These are phyloP conservation scores for Hanseniaspora pseudoguilliermondii DNA, from an alignment of 805 yeast species.

Conservation along the genomic window DNA sequence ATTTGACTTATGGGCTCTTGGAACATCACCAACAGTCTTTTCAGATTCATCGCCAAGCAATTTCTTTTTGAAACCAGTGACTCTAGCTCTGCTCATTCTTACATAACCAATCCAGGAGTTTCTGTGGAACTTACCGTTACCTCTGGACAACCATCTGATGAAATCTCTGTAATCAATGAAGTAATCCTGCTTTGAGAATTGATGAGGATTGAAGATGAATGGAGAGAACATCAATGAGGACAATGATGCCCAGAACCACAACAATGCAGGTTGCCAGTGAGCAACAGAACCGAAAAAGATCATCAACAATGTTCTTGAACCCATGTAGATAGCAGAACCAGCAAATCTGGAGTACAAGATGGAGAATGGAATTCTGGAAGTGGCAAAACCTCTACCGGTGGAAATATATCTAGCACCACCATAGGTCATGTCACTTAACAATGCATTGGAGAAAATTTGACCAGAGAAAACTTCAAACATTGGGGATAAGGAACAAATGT, in stretches of 20 bases:
- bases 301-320: slow-evolving; percentile 65
- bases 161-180: slow-evolving; percentile 92
- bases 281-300: slow-evolving; percentile 60
- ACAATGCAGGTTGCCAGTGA: slow-evolving; percentile 82
- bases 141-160: slow-evolving; percentile 83
- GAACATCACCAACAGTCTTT: slow-evolving; percentile 70
- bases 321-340: slow-evolving; percentile 71
- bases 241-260: slow-evolving; percentile 95
- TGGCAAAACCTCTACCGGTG: slow-evolving; percentile 79
- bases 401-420: slow-evolving; percentile 84
- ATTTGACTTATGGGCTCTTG: slow-evolving; percentile 71
- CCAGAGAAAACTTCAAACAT: slow-evolving; percentile 75
- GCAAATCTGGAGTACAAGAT: slow-evolving; percentile 67
- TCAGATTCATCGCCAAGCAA: slow-evolving; percentile 66
- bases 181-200: slow-evolving; percentile 91
- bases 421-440: slow-evolving; percentile 56
- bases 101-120: slow-evolving; percentile 81
- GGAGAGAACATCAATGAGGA: slow-evolving; percentile 84
- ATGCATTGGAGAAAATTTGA: slow-evolving; percentile 61
- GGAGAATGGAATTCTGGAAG: slow-evolving; percentile 65
- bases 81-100: slow-evolving; percentile 69
- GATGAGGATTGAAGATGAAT: slow-evolving; percentile 93
- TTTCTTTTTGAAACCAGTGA: slow-evolving; percentile 71
- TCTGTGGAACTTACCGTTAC: slow-evolving; percentile 79
- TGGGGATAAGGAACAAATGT: slow-evolving; percentile 59